Evolutionary conservation across 164 flowering plant species (phyloP), one percentile per base, ranked within the genome.

Genomic region (Amborella trichopoda): DNA sequence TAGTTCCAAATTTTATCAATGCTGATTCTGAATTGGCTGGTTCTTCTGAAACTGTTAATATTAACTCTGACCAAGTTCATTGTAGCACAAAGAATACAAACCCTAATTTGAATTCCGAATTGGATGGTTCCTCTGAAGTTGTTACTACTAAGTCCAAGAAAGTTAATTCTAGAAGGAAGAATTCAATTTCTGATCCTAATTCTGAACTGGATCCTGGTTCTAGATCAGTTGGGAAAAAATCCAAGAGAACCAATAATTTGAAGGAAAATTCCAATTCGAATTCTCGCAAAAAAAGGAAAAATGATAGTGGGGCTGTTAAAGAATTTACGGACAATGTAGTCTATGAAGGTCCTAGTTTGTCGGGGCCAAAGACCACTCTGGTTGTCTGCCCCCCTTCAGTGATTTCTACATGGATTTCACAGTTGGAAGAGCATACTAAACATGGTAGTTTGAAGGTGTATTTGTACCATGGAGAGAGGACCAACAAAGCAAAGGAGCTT

Each of bases 301-400:
- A 14, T 44, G 59, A 28, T 38, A 45, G 46, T 41, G 33, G 26
- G 6, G 4, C n/a, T 23, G 33, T 19, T 12, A 50, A 25, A 48
- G n/a, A n/a, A n/a, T n/a, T n/a, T n/a, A 21, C 19, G 21, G 11
- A 9, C 9, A 9, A 8, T 9, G 16, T n/a, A 16, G 41, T 38
- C 20, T 38, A 38, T 16, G 41, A 30, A 9, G 33, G 41, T 46
- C 46, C 17, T 23, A 21, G 22, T 28, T 41, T 13, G 26, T 20
- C 49, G 13, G 60, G 37, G 2, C 33, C 56, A 9, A 77, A 61
- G 43, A 61, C 76, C 3, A 90, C 97, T 1, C 54, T 90, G 50
- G 45, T 90, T 49, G 95, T 90, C 13, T 90, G 94, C 52, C 82
- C 98, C 45, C 77, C 78, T 30, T 72, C 94, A 4, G 94, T 86